A percentile compares a stretch with the other conserved stretches of the same genome.
Evolutionary conservation across 306 rosid genomes (phyloP).

Genomic region (Begonia loranthoides): DNA sequence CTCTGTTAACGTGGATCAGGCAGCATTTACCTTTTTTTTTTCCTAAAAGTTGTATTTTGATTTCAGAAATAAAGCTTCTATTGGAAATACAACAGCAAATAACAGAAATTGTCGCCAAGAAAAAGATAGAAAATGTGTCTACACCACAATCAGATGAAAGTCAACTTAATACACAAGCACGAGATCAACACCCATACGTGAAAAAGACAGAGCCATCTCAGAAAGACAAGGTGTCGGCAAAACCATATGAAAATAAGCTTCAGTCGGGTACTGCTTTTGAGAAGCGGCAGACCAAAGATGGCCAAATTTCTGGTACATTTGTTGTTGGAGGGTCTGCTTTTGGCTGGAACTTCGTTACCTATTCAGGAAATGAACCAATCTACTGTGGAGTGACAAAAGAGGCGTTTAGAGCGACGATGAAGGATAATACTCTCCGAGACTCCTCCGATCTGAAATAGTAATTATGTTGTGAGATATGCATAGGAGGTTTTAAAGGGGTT

Average conservation of each 20-base stretch:
- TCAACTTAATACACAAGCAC: constrained; percentile 16
- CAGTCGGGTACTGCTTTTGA: constrained; percentile 12
- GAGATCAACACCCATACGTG: constrained; percentile 10
- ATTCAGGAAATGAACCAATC: constrained; percentile 32
- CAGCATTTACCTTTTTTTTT: too few species aligned
- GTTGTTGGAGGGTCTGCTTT: constrained; percentile 88
- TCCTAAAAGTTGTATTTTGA: constrained; percentile 5
- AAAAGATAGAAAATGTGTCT: constrained; percentile 13
- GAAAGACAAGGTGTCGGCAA: constrained; percentile 14
- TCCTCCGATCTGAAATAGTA: too few species aligned
- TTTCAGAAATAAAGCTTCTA: constrained; percentile 58
- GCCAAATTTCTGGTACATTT: constrained; percentile 30
- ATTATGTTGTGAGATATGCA: too few species aligned
- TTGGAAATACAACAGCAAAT: constrained; percentile 25
- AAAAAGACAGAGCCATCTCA: neutral
- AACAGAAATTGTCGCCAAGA: constrained; percentile 17
- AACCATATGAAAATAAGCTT: constrained; percentile 20
- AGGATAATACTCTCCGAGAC: too few species aligned
- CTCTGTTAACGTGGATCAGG: too few species aligned
- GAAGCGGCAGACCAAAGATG: constrained; percentile 27
- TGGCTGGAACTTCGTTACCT: constrained; percentile 81
- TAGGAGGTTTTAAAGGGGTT: too few species aligned
- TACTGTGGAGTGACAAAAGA: constrained; percentile 69
- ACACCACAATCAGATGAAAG: constrained; percentile 13
- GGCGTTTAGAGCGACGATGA: constrained; percentile 24